Evolutionary conservation across 2,329 filamentous ascomycete genomes (phyloP).

Genomic region (Rhexocercosporidium sp.): DNA sequence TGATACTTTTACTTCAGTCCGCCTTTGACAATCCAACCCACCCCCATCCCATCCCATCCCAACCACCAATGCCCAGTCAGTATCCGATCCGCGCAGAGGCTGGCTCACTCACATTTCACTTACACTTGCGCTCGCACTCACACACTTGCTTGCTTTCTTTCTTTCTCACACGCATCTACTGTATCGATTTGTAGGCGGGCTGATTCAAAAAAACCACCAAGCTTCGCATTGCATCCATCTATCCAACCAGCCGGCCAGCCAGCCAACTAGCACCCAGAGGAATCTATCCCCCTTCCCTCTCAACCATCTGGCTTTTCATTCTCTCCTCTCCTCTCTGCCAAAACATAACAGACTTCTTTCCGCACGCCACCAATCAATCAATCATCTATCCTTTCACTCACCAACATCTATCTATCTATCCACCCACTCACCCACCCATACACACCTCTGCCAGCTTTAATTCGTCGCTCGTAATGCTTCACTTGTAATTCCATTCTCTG

Average conservation of each 20-base stretch:
- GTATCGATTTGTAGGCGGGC: not conserved
- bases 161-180: not conserved
- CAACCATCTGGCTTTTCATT: slow-evolving; percentile 4
- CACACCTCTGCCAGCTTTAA: not conserved
- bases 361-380: slow-evolving; percentile 19
- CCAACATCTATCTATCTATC: not conserved
- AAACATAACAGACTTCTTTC: slow-evolving; percentile 25
- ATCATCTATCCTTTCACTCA: slow-evolving; percentile 5
- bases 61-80: not conserved
- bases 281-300: slow-evolving; percentile 1
- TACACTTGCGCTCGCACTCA: too few species aligned
- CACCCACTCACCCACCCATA: not conserved
- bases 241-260: slow-evolving; percentile 6
- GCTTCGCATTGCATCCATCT: slow-evolving; percentile 2
- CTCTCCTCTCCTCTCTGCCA: slow-evolving; percentile 5
- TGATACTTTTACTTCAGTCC: slow-evolving; percentile 10
- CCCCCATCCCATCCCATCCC: not conserved
- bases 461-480: slow-evolving; percentile 23
- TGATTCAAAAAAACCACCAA: not conserved
- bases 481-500: slow-evolving; percentile 22
- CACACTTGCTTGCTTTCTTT: not conserved
- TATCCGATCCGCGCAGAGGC: slow-evolving; percentile 2
- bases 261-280: slow-evolving; percentile 1
- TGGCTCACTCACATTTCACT: not conserved
- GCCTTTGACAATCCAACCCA: too few species aligned